Conservation (phyloP, 306 rosid species). For the Malus fusca region DNA sequence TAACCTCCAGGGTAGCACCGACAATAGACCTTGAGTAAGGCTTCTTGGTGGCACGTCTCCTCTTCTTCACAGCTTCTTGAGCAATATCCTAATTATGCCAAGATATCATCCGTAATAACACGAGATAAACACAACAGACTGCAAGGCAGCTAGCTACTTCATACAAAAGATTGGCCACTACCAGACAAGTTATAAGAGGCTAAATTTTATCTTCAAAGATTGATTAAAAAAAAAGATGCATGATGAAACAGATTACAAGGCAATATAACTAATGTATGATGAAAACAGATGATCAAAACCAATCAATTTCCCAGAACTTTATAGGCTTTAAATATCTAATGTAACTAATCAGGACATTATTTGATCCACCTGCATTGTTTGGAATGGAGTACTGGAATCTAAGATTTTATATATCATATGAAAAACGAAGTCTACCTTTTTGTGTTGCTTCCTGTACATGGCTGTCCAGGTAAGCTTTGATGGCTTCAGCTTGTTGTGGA, state of each 20-base stretch:
- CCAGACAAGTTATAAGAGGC: background rate
- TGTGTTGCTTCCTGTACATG: constrained; percentile 81
- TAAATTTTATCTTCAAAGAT: background rate
- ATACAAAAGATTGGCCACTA: background rate
- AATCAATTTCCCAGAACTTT: background rate
- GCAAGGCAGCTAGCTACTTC: background rate
- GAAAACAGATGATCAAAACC: background rate
- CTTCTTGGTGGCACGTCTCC: constrained; percentile 60
- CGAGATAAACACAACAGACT: background rate
- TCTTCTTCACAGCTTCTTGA: constrained; percentile 71
- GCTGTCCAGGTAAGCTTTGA: constrained; percentile 90
- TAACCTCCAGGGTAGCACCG: constrained; percentile 63
- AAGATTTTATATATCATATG: background rate
- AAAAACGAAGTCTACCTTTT: constrained; percentile 38
- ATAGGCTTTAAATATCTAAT: background rate
- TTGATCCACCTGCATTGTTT: background rate
- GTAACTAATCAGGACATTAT: background rate
- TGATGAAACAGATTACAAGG: background rate
- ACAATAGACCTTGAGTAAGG: constrained; percentile 72
- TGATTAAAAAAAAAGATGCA: background rate
- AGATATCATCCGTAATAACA: background rate
- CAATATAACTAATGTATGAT: background rate
- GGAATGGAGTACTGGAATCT: background rate
- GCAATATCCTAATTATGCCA: constrained; percentile 44
- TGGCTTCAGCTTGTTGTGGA: constrained; percentile 77